Conservation (phyloP, 495 filamentous ascomycete genomes). For the Neurospora sp. region DNA sequence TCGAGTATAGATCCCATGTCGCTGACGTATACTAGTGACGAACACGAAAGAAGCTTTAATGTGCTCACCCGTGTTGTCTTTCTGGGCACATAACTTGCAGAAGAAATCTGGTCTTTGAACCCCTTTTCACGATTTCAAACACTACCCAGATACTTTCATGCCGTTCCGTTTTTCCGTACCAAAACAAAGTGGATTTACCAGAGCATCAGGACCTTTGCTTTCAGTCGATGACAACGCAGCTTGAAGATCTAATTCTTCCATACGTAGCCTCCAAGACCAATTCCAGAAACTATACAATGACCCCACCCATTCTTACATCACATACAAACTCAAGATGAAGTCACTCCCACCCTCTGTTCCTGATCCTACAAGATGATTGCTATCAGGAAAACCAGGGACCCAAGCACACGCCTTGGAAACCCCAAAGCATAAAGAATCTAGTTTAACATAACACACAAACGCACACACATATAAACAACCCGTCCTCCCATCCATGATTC, state of each 20-base stretch:
- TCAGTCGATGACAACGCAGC: too few relatives aligned
- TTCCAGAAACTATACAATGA: not conserved
- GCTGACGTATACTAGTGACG: not conserved
- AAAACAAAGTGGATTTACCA: too few relatives aligned
- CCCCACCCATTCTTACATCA: not conserved
- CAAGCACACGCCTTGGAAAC: not conserved
- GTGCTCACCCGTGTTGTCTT: not conserved
- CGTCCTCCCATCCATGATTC: not conserved
- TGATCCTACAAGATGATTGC: not conserved
- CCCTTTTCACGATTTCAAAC: not conserved
- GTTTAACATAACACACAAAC: not conserved
- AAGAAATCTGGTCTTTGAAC: too few relatives aligned
- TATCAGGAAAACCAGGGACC: too few relatives aligned
- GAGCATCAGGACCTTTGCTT: too few relatives aligned
- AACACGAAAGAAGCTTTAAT: not conserved
- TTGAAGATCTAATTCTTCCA: too few relatives aligned
- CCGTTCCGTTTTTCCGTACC: too few relatives aligned
- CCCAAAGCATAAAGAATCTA: not conserved
- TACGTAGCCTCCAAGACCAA: too few relatives aligned
- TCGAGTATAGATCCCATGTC: not conserved
- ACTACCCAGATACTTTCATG: not conserved
- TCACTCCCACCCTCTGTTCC: not conserved
- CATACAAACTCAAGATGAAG: not conserved
- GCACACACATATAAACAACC: not conserved
- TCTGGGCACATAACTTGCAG: not conserved